phyloP scores from a whole-genome alignment of 257 asterid species.

The Solanum appendiculatum region DNA sequence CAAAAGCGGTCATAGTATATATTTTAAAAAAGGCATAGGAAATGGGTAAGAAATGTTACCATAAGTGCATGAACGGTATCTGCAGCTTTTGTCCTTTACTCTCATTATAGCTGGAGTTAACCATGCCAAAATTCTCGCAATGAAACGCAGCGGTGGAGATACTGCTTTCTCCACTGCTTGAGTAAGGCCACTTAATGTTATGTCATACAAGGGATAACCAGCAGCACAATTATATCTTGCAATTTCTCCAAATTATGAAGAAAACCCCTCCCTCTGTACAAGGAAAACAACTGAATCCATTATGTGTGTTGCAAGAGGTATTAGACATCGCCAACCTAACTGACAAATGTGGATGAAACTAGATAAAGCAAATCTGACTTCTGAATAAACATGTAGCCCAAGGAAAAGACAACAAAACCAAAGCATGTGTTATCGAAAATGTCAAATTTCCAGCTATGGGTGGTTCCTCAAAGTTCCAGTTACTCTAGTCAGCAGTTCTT shows the following conservation, averaged over 20 bases:
- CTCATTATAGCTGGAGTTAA: slow-evolving; percentile 20
- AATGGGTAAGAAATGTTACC: slow-evolving; percentile 3
- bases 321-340: not conserved
- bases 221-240: slow-evolving; percentile 20
- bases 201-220: slow-evolving; percentile 20
- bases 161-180: slow-evolving; percentile 26
- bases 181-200: slow-evolving; percentile 23
- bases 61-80: slow-evolving; percentile 18
- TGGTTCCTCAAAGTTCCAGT: no score
- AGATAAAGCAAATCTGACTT: not conserved
- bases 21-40: not conserved
- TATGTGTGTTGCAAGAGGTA: not conserved
- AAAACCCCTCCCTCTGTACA: slow-evolving; percentile 20
- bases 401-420: not conserved
- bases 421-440: not conserved
- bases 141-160: slow-evolving; percentile 12
- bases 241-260: slow-evolving; percentile 26
- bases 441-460: no score
- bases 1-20: not conserved
- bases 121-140: slow-evolving; percentile 18
- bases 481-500: no score
- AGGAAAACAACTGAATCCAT: not conserved
- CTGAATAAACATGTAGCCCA: not conserved
- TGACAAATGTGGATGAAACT: not conserved
- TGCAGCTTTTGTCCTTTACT: slow-evolving; percentile 16